A percentile compares a stretch with the other conserved stretches of the same genome.
Evolutionary conservation across 2,329 filamentous ascomycete genomes (phyloP).

Genomic region (Myriosclerotinia scirpicola): DNA sequence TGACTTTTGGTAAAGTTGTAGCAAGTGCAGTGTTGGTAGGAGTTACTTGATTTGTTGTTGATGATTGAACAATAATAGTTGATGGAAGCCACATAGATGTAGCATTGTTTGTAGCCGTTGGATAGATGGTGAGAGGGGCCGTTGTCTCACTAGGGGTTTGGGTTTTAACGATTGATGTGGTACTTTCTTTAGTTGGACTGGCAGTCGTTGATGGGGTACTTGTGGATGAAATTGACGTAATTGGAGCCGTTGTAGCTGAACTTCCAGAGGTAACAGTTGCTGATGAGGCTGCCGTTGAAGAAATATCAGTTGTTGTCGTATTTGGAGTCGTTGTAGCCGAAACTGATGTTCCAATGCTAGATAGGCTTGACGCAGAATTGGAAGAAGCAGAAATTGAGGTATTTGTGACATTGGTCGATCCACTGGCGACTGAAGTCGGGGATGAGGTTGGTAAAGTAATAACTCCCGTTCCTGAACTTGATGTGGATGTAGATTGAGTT

Average conservation of each 20-base stretch:
- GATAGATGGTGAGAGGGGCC: slow-evolving; percentile 27
- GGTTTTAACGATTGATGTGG: slow-evolving; percentile 12
- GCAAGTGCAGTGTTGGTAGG: slow-evolving; percentile 35
- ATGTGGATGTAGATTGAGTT: neutral
- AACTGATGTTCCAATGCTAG: slow-evolving; percentile 9
- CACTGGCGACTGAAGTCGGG: neutral
- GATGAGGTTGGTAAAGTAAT: slow-evolving; percentile 5
- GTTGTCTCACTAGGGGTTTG: slow-evolving; percentile 21
- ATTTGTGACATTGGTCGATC: neutral
- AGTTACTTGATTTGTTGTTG: slow-evolving; percentile 26
- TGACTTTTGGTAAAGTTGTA: slow-evolving; percentile 35
- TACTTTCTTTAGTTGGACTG: neutral
- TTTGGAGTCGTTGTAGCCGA: slow-evolving; percentile 17
- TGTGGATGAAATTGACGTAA: slow-evolving; percentile 18
- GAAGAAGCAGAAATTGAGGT: neutral
- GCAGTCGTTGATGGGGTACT: slow-evolving; percentile 23
- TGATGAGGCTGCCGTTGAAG: slow-evolving; percentile 14
- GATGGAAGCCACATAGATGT: slow-evolving; percentile 34
- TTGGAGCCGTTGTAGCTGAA: slow-evolving; percentile 10
- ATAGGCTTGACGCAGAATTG: neutral
- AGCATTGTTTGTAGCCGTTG: slow-evolving; percentile 35
- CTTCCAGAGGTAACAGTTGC: slow-evolving; percentile 16
- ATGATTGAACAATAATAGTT: slow-evolving; percentile 31
- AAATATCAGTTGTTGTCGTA: slow-evolving; percentile 16
- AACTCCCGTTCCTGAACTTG: slow-evolving; percentile 18